Evolutionary conservation across 163 green algal species (phyloP).

Genomic region (Volvox carteri): DNA sequence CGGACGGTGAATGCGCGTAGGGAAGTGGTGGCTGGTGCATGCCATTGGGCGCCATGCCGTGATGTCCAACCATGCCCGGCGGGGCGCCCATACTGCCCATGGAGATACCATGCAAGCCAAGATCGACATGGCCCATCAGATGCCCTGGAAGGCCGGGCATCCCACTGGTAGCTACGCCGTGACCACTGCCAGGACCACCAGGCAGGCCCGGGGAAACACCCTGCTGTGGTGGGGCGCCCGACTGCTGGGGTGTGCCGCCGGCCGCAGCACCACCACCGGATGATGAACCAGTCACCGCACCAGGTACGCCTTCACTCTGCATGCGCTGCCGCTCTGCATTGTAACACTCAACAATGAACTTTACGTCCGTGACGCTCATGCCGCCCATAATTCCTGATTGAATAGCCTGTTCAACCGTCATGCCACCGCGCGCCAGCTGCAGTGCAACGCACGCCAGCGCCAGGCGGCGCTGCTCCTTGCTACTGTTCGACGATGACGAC

Average conservation of each 20-base stretch:
- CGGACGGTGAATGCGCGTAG: conserved; percentile 11
- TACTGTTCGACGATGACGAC: conserved; percentile 34
- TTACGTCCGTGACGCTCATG: conserved; percentile 68
- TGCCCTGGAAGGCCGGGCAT: neutral
- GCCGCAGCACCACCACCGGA: neutral
- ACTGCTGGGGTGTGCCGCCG: neutral
- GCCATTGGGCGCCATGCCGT: conserved; percentile 2
- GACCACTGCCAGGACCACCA: neutral
- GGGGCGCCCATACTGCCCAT: neutral
- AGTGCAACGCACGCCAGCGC: conserved; percentile 67
- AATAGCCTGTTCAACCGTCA: conserved; percentile 69
- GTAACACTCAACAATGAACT: conserved; percentile 71
- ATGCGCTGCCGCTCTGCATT: conserved; percentile 65
- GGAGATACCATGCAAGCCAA: neutral
- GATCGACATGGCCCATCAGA: conserved; percentile 10
- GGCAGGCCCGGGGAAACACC: neutral
- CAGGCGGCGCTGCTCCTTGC: conserved; percentile 66
- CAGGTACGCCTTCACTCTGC: conserved; percentile 34
- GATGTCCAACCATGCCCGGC: neutral
- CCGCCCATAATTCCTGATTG: conserved; percentile 70
- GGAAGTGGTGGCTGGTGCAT: conserved; percentile 11
- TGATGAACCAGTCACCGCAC: neutral
- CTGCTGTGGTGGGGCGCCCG: neutral
- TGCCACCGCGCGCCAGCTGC: conserved; percentile 60
- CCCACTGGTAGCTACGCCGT: neutral